Conservation (phyloP, 768 basidiomycete genomes). For the Kockovaella imperatae region DNA sequence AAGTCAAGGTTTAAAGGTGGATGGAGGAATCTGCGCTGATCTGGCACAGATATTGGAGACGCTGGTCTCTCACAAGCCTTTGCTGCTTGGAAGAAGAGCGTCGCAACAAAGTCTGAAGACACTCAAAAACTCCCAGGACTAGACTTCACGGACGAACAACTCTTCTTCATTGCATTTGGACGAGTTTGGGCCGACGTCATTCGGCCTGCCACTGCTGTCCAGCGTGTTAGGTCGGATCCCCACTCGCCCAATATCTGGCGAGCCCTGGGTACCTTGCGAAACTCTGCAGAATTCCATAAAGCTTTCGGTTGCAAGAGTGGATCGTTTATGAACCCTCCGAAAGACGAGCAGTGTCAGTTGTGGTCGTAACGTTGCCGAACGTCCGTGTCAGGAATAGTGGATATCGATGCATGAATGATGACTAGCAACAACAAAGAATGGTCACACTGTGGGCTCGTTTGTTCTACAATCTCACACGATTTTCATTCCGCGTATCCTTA, state of each 20-base stretch:
- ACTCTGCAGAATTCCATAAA: conserved; percentile 78
- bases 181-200: conserved; percentile 79
- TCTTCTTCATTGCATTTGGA: conserved; percentile 88
- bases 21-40: neutral
- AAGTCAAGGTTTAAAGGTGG: neutral
- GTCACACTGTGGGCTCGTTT: neutral
- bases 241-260: conserved; percentile 76
- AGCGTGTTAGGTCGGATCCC: conserved; percentile 70
- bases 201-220: conserved; percentile 68
- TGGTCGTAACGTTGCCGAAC: conserved; percentile 50
- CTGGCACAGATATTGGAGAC: conserved; percentile 35
- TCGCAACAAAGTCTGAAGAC: conserved; percentile 51
- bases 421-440: neutral
- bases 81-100: conserved; percentile 76
- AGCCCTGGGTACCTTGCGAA: conserved; percentile 75
- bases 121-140: conserved; percentile 70
- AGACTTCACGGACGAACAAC: conserved; percentile 56
- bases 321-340: conserved; percentile 75
- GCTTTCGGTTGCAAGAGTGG: conserved; percentile 74
- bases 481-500: neutral
- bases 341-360: conserved; percentile 67
- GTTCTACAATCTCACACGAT: neutral
- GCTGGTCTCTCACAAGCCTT: conserved; percentile 53
- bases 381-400: neutral
- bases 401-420: neutral